Evolutionary conservation across 805 yeast genomes (phyloP).

Genomic region (Kodamaea jinghongensis): DNA sequence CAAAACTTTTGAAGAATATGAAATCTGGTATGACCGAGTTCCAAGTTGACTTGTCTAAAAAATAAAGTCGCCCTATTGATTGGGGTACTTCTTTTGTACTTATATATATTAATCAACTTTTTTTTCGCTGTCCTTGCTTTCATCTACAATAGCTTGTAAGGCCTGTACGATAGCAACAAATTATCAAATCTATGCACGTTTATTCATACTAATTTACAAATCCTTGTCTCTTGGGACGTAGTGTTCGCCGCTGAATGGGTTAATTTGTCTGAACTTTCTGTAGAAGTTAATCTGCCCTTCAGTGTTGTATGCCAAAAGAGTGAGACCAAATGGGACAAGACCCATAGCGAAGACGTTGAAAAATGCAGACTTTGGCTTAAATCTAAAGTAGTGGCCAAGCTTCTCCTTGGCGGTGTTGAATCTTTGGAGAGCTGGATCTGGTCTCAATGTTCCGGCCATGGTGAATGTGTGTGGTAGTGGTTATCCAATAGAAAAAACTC

Average conservation of each 20-base stretch:
- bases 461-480: conserved; percentile 1
- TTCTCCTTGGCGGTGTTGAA: conserved; percentile 43
- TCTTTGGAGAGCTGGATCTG: conserved; percentile 40
- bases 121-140: background rate
- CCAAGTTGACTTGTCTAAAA: conserved; percentile 11
- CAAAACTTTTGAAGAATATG: conserved; percentile 11
- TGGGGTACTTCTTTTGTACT: conserved; percentile 1
- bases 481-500: conserved; percentile 1
- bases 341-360: conserved; percentile 39
- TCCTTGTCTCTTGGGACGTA: conserved; percentile 45
- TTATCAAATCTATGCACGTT: conserved; percentile 3
- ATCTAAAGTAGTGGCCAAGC: conserved; percentile 41
- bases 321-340: conserved; percentile 35
- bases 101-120: conserved; percentile 1
- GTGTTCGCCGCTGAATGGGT: conserved; percentile 34
- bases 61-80: conserved; percentile 5
- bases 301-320: conserved; percentile 33
- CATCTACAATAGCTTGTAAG: too few species aligned
- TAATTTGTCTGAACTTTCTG: conserved; percentile 35
- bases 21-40: conserved; percentile 16
- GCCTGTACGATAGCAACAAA: too few species aligned
- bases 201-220: conserved; percentile 22
- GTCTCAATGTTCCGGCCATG: conserved; percentile 45
- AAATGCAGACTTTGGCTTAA: conserved; percentile 36
- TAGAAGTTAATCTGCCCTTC: conserved; percentile 37